phyloP scores from a whole-genome alignment of 805 yeast species.

The Wickerhamiella occidentalis region DNA sequence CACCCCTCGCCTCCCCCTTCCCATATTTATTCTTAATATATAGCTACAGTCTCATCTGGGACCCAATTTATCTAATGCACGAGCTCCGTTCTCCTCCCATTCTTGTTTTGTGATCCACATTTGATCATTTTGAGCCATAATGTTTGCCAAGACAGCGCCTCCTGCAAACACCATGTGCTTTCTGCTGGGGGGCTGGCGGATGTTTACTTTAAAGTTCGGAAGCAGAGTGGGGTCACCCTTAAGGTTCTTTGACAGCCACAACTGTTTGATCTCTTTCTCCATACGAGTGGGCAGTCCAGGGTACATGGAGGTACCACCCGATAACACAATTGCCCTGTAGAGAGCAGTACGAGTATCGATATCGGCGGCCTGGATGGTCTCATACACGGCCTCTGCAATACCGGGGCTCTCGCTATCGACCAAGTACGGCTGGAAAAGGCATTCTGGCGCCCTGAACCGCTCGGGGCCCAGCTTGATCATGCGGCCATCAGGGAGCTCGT shows the following conservation, averaged over 20 bases:
- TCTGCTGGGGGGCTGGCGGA: slow-evolving; percentile 98
- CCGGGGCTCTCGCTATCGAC: slow-evolving; percentile 97
- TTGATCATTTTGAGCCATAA: slow-evolving; percentile 96
- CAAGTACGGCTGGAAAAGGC: slow-evolving; percentile 88
- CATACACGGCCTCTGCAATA: slow-evolving; percentile 82
- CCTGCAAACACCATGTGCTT: slow-evolving; percentile 98
- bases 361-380: slow-evolving; percentile 89
- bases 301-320: slow-evolving; percentile 98
- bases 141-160: slow-evolving; percentile 94
- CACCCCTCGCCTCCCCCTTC: neutral
- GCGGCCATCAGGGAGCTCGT: slow-evolving; percentile 95
- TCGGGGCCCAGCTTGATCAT: slow-evolving; percentile 88
- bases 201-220: slow-evolving; percentile 79
- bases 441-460: slow-evolving; percentile 93
- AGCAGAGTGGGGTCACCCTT: slow-evolving; percentile 78
- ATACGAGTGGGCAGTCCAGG: slow-evolving; percentile 94
- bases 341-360: slow-evolving; percentile 82
- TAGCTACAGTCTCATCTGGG: slow-evolving; percentile 46
- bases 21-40: neutral
- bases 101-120: slow-evolving; percentile 96
- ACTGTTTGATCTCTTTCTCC: slow-evolving; percentile 91
- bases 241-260: slow-evolving; percentile 83
- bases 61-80: slow-evolving; percentile 75
- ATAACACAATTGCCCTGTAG: slow-evolving; percentile 81
- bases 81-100: slow-evolving; percentile 95